These are phyloP conservation scores for Notholithocarpus densiflorus DNA, from an alignment of 306 rosid species.

Conservation along the genomic window DNA sequence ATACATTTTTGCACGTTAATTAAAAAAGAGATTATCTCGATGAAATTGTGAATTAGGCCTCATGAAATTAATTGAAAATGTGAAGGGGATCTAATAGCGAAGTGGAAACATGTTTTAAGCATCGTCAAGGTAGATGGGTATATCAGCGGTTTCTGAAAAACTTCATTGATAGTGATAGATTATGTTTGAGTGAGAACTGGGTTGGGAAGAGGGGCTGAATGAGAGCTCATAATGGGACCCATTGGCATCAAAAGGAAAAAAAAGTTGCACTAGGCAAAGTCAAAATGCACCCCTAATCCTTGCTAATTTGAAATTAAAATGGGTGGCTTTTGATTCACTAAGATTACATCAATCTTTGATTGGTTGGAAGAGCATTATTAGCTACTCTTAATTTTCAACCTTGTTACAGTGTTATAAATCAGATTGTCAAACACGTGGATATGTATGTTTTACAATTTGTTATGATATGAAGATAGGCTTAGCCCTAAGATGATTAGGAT, in stretches of 20 bases:
- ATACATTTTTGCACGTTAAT: background rate
- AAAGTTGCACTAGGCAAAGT: constrained; percentile 22
- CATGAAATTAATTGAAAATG: background rate
- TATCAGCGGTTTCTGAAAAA: constrained; percentile 6
- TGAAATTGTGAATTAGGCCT: background rate
- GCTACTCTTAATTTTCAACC: constrained; percentile 25
- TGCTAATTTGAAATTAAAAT: constrained; percentile 29
- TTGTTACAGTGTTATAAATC: background rate
- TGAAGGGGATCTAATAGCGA: background rate
- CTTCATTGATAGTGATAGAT: constrained; percentile 18
- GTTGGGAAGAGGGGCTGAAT: constrained; percentile 40
- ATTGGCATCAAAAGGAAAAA: constrained; percentile 19
- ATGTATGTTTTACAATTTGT: background rate
- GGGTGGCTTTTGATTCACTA: constrained; percentile 37
- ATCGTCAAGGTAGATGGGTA: background rate
- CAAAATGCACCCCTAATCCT: constrained; percentile 36
- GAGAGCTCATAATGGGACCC: constrained; percentile 33
- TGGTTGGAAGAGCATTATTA: constrained; percentile 26
- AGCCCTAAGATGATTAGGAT: too few relatives aligned
- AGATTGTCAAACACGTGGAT: constrained; percentile 4
- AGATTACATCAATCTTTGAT: constrained; percentile 30
- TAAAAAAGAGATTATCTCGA: background rate
- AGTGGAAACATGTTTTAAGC: background rate
- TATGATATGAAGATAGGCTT: background rate
- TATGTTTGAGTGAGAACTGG: constrained; percentile 25